Conservation (phyloP, 2,329 filamentous ascomycete genomes). For the Ascochyta rabiei region DNA sequence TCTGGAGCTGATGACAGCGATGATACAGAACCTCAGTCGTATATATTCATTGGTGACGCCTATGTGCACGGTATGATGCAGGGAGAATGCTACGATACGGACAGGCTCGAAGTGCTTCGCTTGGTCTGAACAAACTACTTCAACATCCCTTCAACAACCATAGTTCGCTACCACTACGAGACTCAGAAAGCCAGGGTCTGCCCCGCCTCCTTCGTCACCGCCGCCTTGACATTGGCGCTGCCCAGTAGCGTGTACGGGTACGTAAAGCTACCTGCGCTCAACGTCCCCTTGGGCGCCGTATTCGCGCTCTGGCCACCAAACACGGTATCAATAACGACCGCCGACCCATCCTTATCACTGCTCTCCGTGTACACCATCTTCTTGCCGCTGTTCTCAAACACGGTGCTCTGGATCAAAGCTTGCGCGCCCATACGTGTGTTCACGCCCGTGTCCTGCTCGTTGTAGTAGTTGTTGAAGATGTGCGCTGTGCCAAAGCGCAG, state of each 20-base stretch:
- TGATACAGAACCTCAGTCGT: not conserved
- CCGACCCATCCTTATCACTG: slow-evolving; percentile 50
- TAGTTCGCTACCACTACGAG: too few relatives aligned
- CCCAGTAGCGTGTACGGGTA: slow-evolving; percentile 62
- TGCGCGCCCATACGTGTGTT: slow-evolving; percentile 52
- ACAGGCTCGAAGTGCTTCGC: not conserved
- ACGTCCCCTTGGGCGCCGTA: slow-evolving; percentile 56
- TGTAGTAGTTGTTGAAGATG: slow-evolving; percentile 59
- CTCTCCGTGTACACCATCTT: slow-evolving; percentile 63
- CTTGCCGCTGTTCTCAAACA: slow-evolving; percentile 63
- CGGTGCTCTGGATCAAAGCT: slow-evolving; percentile 51
- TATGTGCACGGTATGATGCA: not conserved
- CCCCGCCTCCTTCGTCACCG: slow-evolving; percentile 46
- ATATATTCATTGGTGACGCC: not conserved
- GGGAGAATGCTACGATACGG: not conserved
- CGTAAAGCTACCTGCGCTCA: slow-evolving; percentile 53
- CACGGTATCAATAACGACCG: slow-evolving; percentile 53
- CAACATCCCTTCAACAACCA: too few relatives aligned
- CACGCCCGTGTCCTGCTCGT: slow-evolving; percentile 42
- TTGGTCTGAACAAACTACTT: not conserved
- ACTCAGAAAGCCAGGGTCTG: slow-evolving; percentile 24
- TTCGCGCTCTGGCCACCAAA: slow-evolving; percentile 51
- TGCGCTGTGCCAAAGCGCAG: slow-evolving; percentile 70
- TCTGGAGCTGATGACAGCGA: not conserved
- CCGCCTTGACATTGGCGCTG: slow-evolving; percentile 53